A percentile compares a stretch with the other conserved stretches of the same genome.
phyloP scores from a whole-genome alignment of 768 basidiomycete genomes.

The Strobilomyces dryophilus region DNA sequence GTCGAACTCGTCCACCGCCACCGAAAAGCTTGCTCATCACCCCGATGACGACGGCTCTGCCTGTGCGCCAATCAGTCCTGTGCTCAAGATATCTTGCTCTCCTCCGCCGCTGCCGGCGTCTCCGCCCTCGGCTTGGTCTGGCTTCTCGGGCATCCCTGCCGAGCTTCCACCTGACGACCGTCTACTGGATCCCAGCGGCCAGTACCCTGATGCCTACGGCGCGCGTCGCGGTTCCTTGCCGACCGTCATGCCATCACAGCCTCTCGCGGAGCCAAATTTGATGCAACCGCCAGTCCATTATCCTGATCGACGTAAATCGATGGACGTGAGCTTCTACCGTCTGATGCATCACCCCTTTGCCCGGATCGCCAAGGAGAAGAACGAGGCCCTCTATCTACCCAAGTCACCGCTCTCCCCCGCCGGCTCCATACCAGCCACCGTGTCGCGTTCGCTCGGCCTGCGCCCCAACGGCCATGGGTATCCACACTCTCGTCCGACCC shows the following conservation, averaged over 20 bases:
- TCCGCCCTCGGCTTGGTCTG: constrained; percentile 25
- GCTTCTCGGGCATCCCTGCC: constrained; percentile 31
- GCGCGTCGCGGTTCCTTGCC: constrained; percentile 56
- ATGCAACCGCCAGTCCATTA: constrained; percentile 31
- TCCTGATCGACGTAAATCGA: constrained; percentile 37
- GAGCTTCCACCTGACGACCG: constrained; percentile 24
- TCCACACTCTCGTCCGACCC: constrained; percentile 32
- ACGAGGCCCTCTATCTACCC: constrained; percentile 30
- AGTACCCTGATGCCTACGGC: constrained; percentile 33
- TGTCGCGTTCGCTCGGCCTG: constrained; percentile 34
- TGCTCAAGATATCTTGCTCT: constrained; percentile 23
- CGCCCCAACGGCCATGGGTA: constrained; percentile 47
- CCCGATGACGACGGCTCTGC: constrained; percentile 10
- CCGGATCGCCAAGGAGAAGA: constrained; percentile 31
- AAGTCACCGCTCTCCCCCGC: constrained; percentile 32
- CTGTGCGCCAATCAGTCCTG: constrained; percentile 9
- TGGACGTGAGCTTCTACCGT: constrained; percentile 44
- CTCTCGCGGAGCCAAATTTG: constrained; percentile 25
- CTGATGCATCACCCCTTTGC: constrained; percentile 46
- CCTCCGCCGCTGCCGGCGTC: constrained; percentile 13
- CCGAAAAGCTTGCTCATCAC: constrained; percentile 34
- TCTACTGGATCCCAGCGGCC: constrained; percentile 18
- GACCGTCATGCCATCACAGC: constrained; percentile 30
- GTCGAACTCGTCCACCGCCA: constrained; percentile 35
- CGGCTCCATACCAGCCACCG: constrained; percentile 29